These are phyloP conservation scores for Dactylellina sp. DNA, from an alignment of 2,329 filamentous ascomycete species.

Conservation along the genomic window DNA sequence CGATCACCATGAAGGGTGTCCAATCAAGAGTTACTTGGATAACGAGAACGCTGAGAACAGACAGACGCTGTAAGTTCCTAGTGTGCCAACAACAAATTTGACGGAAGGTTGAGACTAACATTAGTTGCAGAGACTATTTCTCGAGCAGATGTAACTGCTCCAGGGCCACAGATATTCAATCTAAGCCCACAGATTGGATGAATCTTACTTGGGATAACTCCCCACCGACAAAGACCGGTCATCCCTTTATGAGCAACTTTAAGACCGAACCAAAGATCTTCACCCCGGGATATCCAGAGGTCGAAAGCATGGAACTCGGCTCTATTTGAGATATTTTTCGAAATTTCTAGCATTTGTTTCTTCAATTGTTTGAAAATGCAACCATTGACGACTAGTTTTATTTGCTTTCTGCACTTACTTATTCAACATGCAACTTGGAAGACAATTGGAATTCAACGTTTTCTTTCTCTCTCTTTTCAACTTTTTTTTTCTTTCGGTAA, in stretches of 20 bases:
- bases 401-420: constrained; percentile 3
- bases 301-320: constrained; percentile 53
- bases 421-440: constrained; percentile 35
- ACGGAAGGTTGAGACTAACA: constrained; percentile 10
- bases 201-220: constrained; percentile 54
- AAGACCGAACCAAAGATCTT: constrained; percentile 54
- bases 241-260: constrained; percentile 47
- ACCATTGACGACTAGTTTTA: constrained; percentile 29
- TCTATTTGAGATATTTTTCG: constrained; percentile 33
- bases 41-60: constrained; percentile 22
- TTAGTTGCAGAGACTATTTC: constrained; percentile 42
- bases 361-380: background rate
- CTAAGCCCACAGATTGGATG: constrained; percentile 53
- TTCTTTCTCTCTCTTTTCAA: constrained; percentile 19
- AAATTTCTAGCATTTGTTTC: constrained; percentile 16
- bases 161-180: constrained; percentile 22
- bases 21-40: constrained; percentile 50
- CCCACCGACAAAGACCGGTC: constrained; percentile 48
- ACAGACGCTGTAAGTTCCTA: constrained; percentile 32
- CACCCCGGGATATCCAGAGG: constrained; percentile 47
- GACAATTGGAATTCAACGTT: constrained; percentile 32
- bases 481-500: constrained; percentile 20
- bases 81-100: too few species aligned
- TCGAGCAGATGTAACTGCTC: constrained; percentile 52
- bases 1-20: constrained; percentile 50